Percentiles rank a stretch among this genome's conserved stretches.
Conservation (phyloP, 1,284 basidiomycete species). For the Microstroma glucosiphilum region DNA sequence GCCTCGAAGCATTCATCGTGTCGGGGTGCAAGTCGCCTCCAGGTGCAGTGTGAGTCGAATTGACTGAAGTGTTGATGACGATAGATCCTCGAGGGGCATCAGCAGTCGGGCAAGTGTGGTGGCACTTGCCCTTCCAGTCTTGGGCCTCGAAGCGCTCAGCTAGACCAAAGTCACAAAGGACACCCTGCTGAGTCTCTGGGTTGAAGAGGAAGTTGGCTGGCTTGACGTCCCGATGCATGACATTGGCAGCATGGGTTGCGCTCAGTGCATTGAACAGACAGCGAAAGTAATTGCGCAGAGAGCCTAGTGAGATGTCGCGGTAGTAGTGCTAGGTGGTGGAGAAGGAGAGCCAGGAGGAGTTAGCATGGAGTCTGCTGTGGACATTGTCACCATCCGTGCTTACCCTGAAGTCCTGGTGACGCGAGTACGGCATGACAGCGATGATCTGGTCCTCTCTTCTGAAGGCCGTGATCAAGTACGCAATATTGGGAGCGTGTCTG, state of each 20-base stretch:
- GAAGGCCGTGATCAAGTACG: slow-evolving; percentile 87
- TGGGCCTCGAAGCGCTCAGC: slow-evolving; percentile 44
- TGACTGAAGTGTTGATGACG: slow-evolving; percentile 35
- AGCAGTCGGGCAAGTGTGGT: slow-evolving; percentile 38
- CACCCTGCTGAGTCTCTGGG: slow-evolving; percentile 72
- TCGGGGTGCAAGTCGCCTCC: slow-evolving; percentile 26
- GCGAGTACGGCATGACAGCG: slow-evolving; percentile 87
- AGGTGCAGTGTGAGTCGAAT: slow-evolving; percentile 34
- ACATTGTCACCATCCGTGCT: background rate
- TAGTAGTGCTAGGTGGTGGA: slow-evolving; percentile 53
- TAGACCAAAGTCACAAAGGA: slow-evolving; percentile 89
- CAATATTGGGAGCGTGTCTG: slow-evolving; percentile 20
- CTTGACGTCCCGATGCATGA: slow-evolving; percentile 96
- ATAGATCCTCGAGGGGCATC: slow-evolving; percentile 38
- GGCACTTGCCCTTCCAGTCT: slow-evolving; percentile 48
- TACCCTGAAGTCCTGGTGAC: slow-evolving; percentile 87
- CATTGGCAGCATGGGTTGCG: slow-evolving; percentile 77
- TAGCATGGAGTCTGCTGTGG: too few species aligned
- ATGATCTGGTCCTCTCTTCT: slow-evolving; percentile 87
- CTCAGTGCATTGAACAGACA: slow-evolving; percentile 84
- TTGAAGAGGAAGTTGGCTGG: slow-evolving; percentile 97
- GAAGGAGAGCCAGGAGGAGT: background rate
- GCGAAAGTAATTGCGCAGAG: slow-evolving; percentile 79
- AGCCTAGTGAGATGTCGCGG: slow-evolving; percentile 63
- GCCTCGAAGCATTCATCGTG: background rate